A percentile compares a stretch with the other conserved stretches of the same genome.
phyloP scores from a whole-genome alignment of 2,329 filamentous ascomycete species.

The Apiospora hydei region DNA sequence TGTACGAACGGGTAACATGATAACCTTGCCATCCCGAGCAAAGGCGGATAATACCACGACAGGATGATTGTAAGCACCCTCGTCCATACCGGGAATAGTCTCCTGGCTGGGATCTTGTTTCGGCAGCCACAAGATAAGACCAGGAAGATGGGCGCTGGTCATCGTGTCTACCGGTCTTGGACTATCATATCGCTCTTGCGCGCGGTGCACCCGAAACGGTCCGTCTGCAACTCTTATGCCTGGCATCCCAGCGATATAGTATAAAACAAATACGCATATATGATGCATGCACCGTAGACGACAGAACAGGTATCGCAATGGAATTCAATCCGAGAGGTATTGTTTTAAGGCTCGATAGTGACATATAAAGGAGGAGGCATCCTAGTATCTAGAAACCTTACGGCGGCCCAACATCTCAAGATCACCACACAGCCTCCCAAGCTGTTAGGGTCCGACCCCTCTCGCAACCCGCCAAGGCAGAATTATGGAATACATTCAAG shows the following conservation, averaged over 20 bases:
- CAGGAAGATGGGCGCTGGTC: not conserved
- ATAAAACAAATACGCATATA: not conserved
- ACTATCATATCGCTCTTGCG: not conserved
- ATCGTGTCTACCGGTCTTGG: not conserved
- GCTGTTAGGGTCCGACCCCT: too few relatives aligned
- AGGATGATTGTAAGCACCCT: conserved; percentile 13
- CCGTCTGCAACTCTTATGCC: not conserved
- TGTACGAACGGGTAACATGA: conserved; percentile 1
- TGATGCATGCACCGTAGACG: too few relatives aligned
- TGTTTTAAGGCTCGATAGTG: not conserved
- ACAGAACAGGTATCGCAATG: not conserved
- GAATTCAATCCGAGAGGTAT: not conserved
- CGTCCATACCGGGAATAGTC: not conserved
- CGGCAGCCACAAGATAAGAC: conserved; percentile 10
- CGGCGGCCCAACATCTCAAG: not conserved
- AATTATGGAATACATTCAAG: not conserved
- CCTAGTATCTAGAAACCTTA: not conserved
- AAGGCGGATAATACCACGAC: not conserved
- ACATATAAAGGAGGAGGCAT: not conserved
- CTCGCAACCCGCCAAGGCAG: not conserved
- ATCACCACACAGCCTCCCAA: too few relatives aligned
- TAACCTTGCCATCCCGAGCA: not conserved
- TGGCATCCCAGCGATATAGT: not conserved
- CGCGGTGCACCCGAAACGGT: conserved; percentile 1
- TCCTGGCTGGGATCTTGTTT: not conserved